A percentile compares a stretch with the other conserved stretches of the same genome.
phyloP scores from a whole-genome alignment of 768 basidiomycete genomes.

The Boletus tomentosulus region DNA sequence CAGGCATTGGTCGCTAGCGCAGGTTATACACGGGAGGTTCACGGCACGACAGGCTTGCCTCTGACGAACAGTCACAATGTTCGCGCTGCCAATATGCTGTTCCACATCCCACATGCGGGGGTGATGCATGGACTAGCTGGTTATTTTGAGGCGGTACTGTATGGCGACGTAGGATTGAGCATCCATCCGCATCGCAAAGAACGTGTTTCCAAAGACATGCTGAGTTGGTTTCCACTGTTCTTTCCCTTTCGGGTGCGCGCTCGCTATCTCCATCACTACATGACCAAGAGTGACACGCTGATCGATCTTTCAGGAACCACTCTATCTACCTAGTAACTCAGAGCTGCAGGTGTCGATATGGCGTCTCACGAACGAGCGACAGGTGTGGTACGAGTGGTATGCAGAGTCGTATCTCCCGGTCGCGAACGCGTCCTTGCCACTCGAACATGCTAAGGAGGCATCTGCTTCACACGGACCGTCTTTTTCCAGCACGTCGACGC shows the following conservation, averaged over 20 bases:
- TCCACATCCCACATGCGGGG: conserved; percentile 93
- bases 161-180: conserved; percentile 85
- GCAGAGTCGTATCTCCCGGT: conserved; percentile 87
- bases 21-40: background rate
- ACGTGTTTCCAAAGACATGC: conserved; percentile 88
- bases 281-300: background rate
- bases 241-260: conserved; percentile 82
- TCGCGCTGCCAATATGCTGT: conserved; percentile 78
- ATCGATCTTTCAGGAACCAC: conserved; percentile 61
- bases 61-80: conserved; percentile 96
- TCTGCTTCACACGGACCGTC: conserved; percentile 18
- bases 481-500: conserved; percentile 26
- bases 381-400: conserved; percentile 99
- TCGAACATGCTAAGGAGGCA: conserved; percentile 16
- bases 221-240: conserved; percentile 98
- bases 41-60: conserved; percentile 61
- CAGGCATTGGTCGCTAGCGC: conserved; percentile 9
- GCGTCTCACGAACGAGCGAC: conserved; percentile 83
- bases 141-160: conserved; percentile 94
- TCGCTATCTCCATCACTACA: background rate
- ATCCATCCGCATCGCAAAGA: conserved; percentile 91
- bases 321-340: conserved; percentile 89
- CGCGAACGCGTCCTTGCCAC: conserved; percentile 31
- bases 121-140: conserved; percentile 92
- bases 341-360: conserved; percentile 93